Evolutionary conservation across 352 stramenopile genomes (phyloP).

Genomic region (Phytopythium kandeliae): DNA sequence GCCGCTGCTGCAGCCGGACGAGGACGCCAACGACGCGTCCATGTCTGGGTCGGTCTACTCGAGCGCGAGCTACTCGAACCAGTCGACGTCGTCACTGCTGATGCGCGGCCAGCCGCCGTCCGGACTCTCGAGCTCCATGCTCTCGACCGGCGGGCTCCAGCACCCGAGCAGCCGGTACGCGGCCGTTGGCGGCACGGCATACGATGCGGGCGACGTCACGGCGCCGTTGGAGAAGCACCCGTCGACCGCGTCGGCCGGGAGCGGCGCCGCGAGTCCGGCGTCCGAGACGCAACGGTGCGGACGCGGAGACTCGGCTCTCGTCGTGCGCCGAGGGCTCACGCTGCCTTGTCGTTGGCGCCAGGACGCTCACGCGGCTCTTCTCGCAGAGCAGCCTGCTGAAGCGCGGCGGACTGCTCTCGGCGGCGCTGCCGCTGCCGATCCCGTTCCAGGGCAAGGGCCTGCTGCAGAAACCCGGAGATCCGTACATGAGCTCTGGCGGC

Average conservation of each 20-base stretch:
- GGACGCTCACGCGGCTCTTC: conserved; percentile 53
- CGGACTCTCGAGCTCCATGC: conserved; percentile 1
- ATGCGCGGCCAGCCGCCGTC: conserved; percentile 15
- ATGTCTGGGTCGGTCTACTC: conserved; percentile 67
- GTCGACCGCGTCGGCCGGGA: conserved; percentile 30
- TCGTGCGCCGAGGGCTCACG: too few relatives aligned
- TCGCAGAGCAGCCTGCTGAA: conserved; percentile 59
- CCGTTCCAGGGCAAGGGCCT: conserved; percentile 18
- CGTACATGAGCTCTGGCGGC: conserved; percentile 31
- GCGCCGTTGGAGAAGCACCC: conserved; percentile 21
- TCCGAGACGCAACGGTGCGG: conserved; percentile 19
- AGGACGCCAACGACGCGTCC: conserved; percentile 40
- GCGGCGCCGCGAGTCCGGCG: conserved; percentile 20
- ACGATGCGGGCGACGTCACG: conserved; percentile 24
- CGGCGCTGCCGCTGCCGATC: conserved; percentile 28
- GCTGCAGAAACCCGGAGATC: conserved; percentile 37
- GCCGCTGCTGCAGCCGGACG: conserved; percentile 20
- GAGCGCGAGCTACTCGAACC: conserved; percentile 34
- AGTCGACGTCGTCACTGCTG: conserved; percentile 18
- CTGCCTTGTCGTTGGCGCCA: conserved; percentile 6
- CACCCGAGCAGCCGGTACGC: conserved; percentile 12
- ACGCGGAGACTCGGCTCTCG: background rate
- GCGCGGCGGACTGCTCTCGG: conserved; percentile 24
- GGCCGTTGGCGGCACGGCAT: conserved; percentile 22
- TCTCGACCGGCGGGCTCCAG: background rate